Conservation (phyloP, 306 rosid species). For the Ziziphus jujuba region DNA sequence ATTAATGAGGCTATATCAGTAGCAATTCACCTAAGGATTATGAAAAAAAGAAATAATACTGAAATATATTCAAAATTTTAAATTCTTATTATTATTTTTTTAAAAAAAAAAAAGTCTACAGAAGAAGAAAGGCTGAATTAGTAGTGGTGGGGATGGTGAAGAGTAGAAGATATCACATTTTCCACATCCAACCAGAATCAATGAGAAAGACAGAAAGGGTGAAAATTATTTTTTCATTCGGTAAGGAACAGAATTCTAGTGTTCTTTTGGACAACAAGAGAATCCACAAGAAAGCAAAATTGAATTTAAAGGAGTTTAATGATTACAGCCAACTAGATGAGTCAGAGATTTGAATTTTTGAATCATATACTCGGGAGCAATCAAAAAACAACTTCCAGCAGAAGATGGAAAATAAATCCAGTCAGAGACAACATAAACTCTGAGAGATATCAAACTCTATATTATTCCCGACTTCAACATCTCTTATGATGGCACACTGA, state of each 20-base stretch:
- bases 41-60: too few relatives aligned
- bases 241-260: neutral
- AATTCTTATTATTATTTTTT: too few relatives aligned
- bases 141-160: too few relatives aligned
- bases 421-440: constrained; percentile 20
- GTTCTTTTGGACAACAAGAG: constrained; percentile 1
- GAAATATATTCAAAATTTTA: too few relatives aligned
- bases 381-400: constrained; percentile 24
- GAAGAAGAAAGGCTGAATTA: too few relatives aligned
- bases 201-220: too few relatives aligned
- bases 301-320: constrained; percentile 7
- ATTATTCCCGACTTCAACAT: constrained; percentile 28
- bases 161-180: too few relatives aligned
- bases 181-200: too few relatives aligned
- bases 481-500: constrained; percentile 69
- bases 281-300: constrained; percentile 5
- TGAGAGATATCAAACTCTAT: constrained; percentile 29
- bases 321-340: constrained; percentile 29
- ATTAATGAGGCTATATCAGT: too few relatives aligned
- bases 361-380: constrained; percentile 20
- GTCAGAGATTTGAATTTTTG: constrained; percentile 36
- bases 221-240: neutral
- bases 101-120: too few relatives aligned
- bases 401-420: constrained; percentile 25
- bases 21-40: too few relatives aligned